These are phyloP conservation scores for Neonectria sp. DNA, from an alignment of 2,329 filamentous ascomycete species.

Conservation along the genomic window DNA sequence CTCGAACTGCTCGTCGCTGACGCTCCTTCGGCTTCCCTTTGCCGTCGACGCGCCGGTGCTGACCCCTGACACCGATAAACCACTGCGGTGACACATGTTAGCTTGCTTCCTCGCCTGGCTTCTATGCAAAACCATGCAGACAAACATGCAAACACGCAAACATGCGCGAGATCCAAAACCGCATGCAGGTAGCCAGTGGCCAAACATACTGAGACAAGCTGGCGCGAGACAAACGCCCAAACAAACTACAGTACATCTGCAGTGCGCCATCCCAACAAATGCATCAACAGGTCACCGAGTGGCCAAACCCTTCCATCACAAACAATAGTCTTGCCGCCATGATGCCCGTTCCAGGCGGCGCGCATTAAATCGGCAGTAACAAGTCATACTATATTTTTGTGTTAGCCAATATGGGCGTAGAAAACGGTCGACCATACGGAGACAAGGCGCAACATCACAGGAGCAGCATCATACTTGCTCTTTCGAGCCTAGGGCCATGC, in stretches of 20 bases:
- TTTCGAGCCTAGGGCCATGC: background rate
- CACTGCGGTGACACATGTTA: background rate
- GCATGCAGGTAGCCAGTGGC: background rate
- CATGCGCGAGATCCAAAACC: background rate
- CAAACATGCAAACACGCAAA: background rate
- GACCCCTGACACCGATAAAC: background rate
- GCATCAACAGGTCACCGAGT: background rate
- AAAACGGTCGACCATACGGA: background rate
- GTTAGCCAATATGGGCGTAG: background rate
- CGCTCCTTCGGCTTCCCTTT: background rate
- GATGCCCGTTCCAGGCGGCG: background rate
- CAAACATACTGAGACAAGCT: background rate
- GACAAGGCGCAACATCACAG: too few species aligned
- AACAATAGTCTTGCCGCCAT: background rate
- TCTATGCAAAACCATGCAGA: background rate
- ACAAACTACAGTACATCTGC: background rate
- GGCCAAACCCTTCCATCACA: background rate
- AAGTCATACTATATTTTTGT: too few species aligned
- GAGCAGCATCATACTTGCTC: background rate
- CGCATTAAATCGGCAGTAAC: too few species aligned
- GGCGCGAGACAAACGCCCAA: slow-evolving; percentile 10
- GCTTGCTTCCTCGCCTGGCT: background rate
- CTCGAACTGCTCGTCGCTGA: background rate
- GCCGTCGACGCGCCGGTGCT: background rate
- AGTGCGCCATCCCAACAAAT: slow-evolving; percentile 21